Evolutionary conservation across 768 basidiomycete species (phyloP).

Genomic region (Neoboletus brunneissimus): DNA sequence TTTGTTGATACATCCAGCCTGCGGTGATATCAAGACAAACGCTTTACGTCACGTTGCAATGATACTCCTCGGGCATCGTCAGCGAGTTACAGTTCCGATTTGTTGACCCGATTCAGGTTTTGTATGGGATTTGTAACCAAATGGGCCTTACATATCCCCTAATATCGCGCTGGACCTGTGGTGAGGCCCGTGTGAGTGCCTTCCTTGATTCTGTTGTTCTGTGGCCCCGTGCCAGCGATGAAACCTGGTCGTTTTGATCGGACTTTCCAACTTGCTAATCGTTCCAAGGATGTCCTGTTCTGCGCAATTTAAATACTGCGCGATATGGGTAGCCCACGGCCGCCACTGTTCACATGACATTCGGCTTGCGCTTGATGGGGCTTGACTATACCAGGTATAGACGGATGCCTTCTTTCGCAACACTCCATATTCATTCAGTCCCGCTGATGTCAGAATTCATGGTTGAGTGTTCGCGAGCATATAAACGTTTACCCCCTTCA

Average conservation of each 20-base stretch:
- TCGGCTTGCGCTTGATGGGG: neutral
- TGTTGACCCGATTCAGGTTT: neutral
- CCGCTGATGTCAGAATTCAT: neutral
- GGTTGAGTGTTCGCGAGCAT: neutral
- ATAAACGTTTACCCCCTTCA: conserved; percentile 4
- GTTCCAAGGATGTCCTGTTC: neutral
- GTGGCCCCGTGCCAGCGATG: neutral
- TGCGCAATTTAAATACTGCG: neutral
- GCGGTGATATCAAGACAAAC: neutral
- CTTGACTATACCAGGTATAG: neutral
- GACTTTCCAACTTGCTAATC: neutral
- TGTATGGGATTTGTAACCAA: too few species aligned
- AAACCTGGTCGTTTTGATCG: neutral
- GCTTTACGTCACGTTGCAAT: neutral
- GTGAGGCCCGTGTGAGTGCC: neutral
- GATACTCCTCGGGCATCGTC: neutral
- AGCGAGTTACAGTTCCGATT: too few species aligned
- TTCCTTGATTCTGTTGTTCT: neutral
- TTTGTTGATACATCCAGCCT: neutral
- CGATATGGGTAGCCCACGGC: neutral
- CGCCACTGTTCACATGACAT: neutral
- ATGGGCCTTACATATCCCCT: neutral
- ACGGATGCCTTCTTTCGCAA: neutral
- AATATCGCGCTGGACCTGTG: neutral
- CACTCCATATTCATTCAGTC: neutral